phyloP scores from a whole-genome alignment of 2,329 filamentous ascomycete species.

The Chrysoporthe cubensis region DNA sequence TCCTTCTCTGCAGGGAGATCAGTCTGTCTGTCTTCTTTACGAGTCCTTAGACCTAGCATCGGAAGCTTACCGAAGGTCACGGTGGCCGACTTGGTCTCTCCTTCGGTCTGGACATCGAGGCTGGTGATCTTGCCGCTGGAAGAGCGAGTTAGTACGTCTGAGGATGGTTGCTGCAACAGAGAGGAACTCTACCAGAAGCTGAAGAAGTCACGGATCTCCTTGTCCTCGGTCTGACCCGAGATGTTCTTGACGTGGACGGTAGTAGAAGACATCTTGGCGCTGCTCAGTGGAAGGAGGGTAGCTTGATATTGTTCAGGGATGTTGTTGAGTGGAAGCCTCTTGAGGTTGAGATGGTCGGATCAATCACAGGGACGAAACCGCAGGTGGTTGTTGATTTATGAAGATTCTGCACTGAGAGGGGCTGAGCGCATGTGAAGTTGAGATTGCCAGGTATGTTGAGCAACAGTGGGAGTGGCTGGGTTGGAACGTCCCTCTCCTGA shows the following conservation, averaged over 20 bases:
- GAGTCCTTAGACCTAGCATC: neutral
- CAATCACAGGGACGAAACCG: neutral
- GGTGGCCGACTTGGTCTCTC: constrained; percentile 78
- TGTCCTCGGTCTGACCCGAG: constrained; percentile 77
- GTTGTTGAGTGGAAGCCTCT: neutral
- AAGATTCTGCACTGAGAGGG: neutral
- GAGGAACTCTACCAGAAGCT: constrained; percentile 77
- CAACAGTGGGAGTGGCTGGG: neutral
- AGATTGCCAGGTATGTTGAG: constrained; percentile 1
- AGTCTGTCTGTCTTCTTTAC: neutral
- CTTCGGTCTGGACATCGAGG: constrained; percentile 73
- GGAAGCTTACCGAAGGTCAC: constrained; percentile 68
- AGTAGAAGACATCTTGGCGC: constrained; percentile 56
- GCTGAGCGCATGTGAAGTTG: constrained; percentile 6
- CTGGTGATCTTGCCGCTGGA: constrained; percentile 85
- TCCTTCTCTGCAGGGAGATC: constrained; percentile 70
- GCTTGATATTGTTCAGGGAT: constrained; percentile 6
- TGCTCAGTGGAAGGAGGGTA: constrained; percentile 6
- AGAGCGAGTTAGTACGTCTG: constrained; percentile 3
- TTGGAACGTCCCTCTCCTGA: constrained; percentile 2
- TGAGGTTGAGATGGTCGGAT: neutral
- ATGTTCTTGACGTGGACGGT: constrained; percentile 93
- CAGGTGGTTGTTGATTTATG: constrained; percentile 5
- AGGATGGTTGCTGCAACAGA: neutral
- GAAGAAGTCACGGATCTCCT: constrained; percentile 96